Evolutionary conservation across 1,284 basidiomycete genomes (phyloP).

Genomic region (Rhodotorula sp.): DNA sequence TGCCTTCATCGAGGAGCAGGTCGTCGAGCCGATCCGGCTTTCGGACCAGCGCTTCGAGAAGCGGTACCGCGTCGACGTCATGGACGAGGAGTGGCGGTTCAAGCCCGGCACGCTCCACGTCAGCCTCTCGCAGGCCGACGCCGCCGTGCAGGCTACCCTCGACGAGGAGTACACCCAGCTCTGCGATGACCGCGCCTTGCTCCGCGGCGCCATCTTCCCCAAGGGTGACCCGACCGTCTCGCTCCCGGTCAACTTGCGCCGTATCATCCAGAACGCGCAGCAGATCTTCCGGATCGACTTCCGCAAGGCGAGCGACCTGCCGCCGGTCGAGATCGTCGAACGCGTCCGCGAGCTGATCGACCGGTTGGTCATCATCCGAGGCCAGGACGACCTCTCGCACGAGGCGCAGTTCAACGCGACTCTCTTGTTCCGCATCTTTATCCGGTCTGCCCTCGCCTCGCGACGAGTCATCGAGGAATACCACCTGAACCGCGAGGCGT

Average conservation of each 20-base stretch:
- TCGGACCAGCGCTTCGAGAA: conserved; percentile 82
- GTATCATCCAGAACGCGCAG: conserved; percentile 90
- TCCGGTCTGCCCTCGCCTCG: conserved; percentile 80
- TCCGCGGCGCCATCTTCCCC: conserved; percentile 79
- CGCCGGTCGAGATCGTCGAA: conserved; percentile 82
- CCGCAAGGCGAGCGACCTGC: conserved; percentile 87
- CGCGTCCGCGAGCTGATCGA: conserved; percentile 68
- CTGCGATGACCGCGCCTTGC: conserved; percentile 66
- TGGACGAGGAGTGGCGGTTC: conserved; percentile 60
- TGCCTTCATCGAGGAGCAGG: conserved; percentile 93
- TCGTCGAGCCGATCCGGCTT: conserved; percentile 81
- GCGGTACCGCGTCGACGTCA: conserved; percentile 89
- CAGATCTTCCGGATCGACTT: conserved; percentile 98
- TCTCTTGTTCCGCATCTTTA: conserved; percentile 85
- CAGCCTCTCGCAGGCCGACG: conserved; percentile 87
- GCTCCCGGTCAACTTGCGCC: conserved; percentile 88
- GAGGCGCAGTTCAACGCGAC: conserved; percentile 89
- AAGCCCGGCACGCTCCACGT: conserved; percentile 73
- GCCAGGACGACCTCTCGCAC: conserved; percentile 67
- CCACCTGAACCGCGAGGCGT: conserved; percentile 85
- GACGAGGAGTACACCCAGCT: conserved; percentile 85
- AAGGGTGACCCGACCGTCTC: conserved; percentile 69
- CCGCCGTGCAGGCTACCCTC: conserved; percentile 76
- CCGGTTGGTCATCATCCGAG: conserved; percentile 79
- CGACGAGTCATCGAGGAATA: conserved; percentile 80